Conservation (phyloP, 225 moss, liverwort and hornwort species). For the Ulota crispa region DNA sequence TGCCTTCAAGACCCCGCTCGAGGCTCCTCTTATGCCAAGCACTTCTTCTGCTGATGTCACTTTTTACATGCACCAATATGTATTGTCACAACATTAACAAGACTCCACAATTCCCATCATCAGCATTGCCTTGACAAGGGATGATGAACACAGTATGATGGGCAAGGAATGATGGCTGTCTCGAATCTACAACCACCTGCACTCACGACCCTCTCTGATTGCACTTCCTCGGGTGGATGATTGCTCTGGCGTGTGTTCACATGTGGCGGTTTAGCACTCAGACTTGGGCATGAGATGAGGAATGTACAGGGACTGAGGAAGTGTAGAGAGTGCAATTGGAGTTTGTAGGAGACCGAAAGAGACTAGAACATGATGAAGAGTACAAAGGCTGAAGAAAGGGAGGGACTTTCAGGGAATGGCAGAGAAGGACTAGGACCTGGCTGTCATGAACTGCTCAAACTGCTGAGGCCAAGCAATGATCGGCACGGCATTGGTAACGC, state of each 20-base stretch:
- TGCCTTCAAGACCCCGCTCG: too few species aligned
- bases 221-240: too few species aligned
- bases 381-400: background rate
- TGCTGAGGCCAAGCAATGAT: constrained; percentile 36
- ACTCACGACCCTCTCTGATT: background rate
- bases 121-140: too few species aligned
- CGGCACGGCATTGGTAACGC: constrained; percentile 20
- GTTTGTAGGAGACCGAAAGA: background rate
- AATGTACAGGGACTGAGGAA: background rate
- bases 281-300: rapidly evolving
- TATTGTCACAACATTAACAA: too few species aligned
- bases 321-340: too few species aligned
- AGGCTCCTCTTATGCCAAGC: too few species aligned
- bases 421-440: constrained; percentile 1
- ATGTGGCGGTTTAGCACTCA: background rate
- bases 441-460: constrained; percentile 39
- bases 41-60: too few species aligned
- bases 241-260: background rate
- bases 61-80: too few species aligned
- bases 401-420: background rate
- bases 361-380: background rate
- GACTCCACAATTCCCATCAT: too few species aligned
- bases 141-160: too few species aligned
- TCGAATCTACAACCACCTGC: too few species aligned
- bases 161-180: too few species aligned